phyloP scores from a whole-genome alignment of 106 monocot genomes.

The Chionographis japonica region DNA sequence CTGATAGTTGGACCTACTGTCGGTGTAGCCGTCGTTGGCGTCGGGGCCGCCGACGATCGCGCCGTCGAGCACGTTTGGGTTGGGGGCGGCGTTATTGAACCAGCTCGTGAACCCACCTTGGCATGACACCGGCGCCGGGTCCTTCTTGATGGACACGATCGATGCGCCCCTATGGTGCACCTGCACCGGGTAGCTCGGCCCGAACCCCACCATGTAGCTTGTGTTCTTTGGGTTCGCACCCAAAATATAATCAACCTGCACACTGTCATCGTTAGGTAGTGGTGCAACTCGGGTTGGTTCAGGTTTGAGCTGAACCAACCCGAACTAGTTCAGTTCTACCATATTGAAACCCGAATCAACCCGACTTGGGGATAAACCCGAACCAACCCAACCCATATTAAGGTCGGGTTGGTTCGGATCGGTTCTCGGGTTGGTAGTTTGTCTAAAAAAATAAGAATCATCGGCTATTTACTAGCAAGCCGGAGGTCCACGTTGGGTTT shows the following conservation, averaged over 20 bases:
- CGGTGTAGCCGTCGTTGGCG: slow-evolving; percentile 35
- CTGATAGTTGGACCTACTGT: slow-evolving; percentile 30
- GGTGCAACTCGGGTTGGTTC: too few species aligned
- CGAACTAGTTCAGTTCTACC: too few species aligned
- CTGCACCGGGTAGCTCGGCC: slow-evolving; percentile 26
- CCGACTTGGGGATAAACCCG: too few species aligned
- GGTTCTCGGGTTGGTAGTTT: too few species aligned
- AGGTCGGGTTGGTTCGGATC: too few species aligned
- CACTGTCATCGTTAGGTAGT: too few species aligned
- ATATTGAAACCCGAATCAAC: too few species aligned
- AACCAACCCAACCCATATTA: too few species aligned
- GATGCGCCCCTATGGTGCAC: slow-evolving; percentile 64
- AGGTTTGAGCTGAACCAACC: too few species aligned
- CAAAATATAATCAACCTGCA: slow-evolving; percentile 54
- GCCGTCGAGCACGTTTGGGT: slow-evolving; percentile 56
- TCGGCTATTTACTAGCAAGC: too few species aligned
- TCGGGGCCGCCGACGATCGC: slow-evolving; percentile 65
- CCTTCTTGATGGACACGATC: slow-evolving; percentile 35
- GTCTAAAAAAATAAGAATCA: too few species aligned
- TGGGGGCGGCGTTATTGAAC: slow-evolving; percentile 25
- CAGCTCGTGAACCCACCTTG: slow-evolving; percentile 30
- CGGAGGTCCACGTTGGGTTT: too few species aligned
- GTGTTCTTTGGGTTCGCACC: slow-evolving; percentile 43
- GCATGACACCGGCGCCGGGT: slow-evolving; percentile 22
- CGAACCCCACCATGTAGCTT: slow-evolving; percentile 71